Evolutionary conservation across 164 flowering plant genomes (phyloP), one percentile per base, ranked within the genome.

Genomic region (Sextonia rubra): DNA sequence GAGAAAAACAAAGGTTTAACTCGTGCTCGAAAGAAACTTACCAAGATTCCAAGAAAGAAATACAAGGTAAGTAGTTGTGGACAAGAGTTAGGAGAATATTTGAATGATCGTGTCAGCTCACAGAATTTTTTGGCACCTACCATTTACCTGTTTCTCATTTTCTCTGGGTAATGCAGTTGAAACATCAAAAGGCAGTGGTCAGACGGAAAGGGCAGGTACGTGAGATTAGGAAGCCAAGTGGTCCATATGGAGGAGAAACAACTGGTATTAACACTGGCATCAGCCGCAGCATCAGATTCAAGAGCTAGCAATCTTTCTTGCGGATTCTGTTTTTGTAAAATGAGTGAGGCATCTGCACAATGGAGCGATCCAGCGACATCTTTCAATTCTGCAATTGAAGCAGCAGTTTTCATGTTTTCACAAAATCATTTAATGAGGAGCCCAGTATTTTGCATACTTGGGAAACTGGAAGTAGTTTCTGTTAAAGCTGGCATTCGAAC

Each of bases 1-100:
- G 93, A 87, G 82, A 96, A 90, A 84, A 96, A 96, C 73, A 84
- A 88, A 78, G 99, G 98, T 22, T 79, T 96, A 30, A 96, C 98
- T 24, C 95, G 95, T n/a, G 9, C 74, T 11, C 86, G 97, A 60
- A 90, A 89, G 80, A 93, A 93, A 82, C 74, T 64, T 9, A 78
- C 20, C 7, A 95, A 93, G 75, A 96, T 92, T 80, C 98, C 99
- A 47, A 96, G 99, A 79, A 93, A 88, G 91, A 93, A 93, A 56
- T 89, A 96, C 87, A 86, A 78, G 97, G 99, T 96, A 86, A 29
- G 44, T 17, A 29, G 44, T 17, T 70, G 47, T 3, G 27, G 26
- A 37, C 11, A 2, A 47, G 30, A 77, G 25, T 22, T 9, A n/a
- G 6, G 23, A 24, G 12, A 26, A 37, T 44, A 25, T 68, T 29